Evolutionary conservation across 1,284 basidiomycete species (phyloP).

Genomic region (Coniophora puteana): DNA sequence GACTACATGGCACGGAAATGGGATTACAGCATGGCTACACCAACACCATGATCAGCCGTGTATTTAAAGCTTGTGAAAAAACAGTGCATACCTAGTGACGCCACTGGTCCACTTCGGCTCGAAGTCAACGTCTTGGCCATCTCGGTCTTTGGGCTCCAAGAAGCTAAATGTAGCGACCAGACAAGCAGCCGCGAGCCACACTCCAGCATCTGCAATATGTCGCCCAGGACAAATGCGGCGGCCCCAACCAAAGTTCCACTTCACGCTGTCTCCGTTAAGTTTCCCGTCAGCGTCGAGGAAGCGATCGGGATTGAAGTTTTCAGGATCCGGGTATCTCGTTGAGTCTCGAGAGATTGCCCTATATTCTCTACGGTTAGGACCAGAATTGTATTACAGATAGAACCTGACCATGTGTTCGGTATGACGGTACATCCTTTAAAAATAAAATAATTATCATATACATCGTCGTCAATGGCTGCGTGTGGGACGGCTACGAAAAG

Average conservation of each 20-base stretch:
- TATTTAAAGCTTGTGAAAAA: too few relatives aligned
- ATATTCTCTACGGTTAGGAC: not conserved
- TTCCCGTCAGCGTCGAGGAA: not conserved
- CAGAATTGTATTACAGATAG: not conserved
- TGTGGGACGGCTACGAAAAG: conserved; percentile 7
- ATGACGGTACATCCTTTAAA: conserved; percentile 12
- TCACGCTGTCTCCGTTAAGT: not conserved
- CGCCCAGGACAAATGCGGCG: not conserved
- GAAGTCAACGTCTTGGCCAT: conserved; percentile 1
- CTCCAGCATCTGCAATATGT: not conserved
- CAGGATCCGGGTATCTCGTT: not conserved
- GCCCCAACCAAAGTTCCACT: not conserved
- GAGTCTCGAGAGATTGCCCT: conserved; percentile 1
- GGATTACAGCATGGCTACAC: too few relatives aligned
- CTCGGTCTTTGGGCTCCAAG: not conserved
- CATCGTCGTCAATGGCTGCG: conserved; percentile 11
- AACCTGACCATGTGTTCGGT: conserved; percentile 5
- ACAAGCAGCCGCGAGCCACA: not conserved
- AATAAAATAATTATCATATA: conserved; percentile 13
- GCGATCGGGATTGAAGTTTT: conserved; percentile 1
- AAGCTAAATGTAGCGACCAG: not conserved
- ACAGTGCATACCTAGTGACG: conserved; percentile 30
- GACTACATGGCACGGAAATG: too few relatives aligned
- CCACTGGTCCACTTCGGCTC: conserved; percentile 29
- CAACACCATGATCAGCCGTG: too few relatives aligned